Conservation (phyloP, 306 rosid species). For the Argentina anserina region DNA sequence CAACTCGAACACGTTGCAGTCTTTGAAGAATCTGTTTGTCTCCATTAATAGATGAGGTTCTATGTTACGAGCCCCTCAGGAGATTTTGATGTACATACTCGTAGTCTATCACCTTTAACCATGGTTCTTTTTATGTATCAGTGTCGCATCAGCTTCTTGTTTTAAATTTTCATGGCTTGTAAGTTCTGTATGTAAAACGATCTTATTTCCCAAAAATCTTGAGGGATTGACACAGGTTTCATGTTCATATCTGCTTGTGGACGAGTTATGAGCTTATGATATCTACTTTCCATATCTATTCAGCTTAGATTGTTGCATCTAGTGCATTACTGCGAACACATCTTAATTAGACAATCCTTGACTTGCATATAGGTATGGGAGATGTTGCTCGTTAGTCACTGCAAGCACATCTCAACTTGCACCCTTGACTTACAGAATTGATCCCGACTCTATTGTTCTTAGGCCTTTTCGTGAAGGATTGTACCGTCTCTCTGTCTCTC, state of each 20-base stretch:
- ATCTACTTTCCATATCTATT: not conserved
- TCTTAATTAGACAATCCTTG: too few species aligned
- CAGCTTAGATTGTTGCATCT: not conserved
- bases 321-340: too few species aligned
- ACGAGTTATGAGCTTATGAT: not conserved
- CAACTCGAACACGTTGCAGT: slow-evolving; percentile 5
- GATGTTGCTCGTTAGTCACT: too few species aligned
- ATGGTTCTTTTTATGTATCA: not conserved
- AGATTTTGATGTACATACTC: slow-evolving; percentile 35
- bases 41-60: slow-evolving; percentile 5
- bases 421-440: too few species aligned
- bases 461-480: too few species aligned
- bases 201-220: not conserved
- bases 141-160: not conserved
- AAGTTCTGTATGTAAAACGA: not conserved
- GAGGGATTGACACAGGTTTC: not conserved
- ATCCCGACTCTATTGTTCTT: too few species aligned
- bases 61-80: slow-evolving; percentile 2
- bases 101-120: slow-evolving; percentile 22
- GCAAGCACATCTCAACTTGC: too few species aligned
- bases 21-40: not conserved
- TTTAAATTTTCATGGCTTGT: not conserved
- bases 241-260: not conserved
- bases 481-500: too few species aligned
- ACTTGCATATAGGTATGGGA: too few species aligned